A percentile compares a stretch with the other conserved stretches of the same genome.
phyloP scores from a whole-genome alignment of 2,329 filamentous ascomycete genomes.

The Hymenoscyphus infarciens region DNA sequence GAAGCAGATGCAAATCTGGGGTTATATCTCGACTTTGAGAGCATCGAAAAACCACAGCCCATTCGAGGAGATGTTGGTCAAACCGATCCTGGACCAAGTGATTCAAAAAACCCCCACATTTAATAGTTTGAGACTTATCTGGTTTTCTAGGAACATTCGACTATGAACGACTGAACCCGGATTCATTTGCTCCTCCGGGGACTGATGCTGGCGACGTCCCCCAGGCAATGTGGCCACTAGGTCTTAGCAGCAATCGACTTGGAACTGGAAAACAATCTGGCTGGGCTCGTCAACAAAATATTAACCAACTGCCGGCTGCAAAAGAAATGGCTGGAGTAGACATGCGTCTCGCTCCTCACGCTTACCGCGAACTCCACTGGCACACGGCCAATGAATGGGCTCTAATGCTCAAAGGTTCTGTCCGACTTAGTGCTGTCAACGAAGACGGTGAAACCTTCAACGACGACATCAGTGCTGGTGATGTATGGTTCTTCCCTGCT shows the following conservation, averaged over 20 bases:
- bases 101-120: background rate
- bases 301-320: constrained; percentile 43
- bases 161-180: constrained; percentile 53
- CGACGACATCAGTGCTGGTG: constrained; percentile 47
- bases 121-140: background rate
- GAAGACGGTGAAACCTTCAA: constrained; percentile 47
- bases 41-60: constrained; percentile 50
- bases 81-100: constrained; percentile 48
- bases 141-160: constrained; percentile 38
- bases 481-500: constrained; percentile 46
- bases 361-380: constrained; percentile 63
- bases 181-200: constrained; percentile 50
- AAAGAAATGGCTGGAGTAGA: constrained; percentile 55
- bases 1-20: constrained; percentile 48
- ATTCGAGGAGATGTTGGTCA: constrained; percentile 47
- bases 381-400: constrained; percentile 53
- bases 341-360: constrained; percentile 54
- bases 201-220: constrained; percentile 48
- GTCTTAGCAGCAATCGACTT: constrained; percentile 46
- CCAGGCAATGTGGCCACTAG: constrained; percentile 52
- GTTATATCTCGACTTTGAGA: constrained; percentile 50
- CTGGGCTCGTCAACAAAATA: constrained; percentile 57
- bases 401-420: constrained; percentile 51
- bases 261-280: constrained; percentile 40
- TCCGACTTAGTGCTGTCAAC: constrained; percentile 50